phyloP scores from a whole-genome alignment of 2,329 filamentous ascomycete species.

The Microdochium bolleyi region DNA sequence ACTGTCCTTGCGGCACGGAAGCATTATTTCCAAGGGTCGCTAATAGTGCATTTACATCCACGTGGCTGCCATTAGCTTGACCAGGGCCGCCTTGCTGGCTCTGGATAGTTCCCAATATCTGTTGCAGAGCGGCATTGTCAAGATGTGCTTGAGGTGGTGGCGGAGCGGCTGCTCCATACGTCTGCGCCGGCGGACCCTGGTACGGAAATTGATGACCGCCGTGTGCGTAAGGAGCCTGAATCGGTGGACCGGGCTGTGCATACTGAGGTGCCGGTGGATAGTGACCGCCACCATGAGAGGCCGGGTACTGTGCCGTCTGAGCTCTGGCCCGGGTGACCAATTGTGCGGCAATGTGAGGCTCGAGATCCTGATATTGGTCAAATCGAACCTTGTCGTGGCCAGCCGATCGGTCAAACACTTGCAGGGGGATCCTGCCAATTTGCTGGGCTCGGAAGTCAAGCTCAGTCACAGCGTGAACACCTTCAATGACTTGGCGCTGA shows the following conservation, averaged over 20 bases:
- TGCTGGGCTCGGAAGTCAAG: constrained; percentile 63
- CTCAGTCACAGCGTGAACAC: constrained; percentile 77
- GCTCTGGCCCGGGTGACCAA: constrained; percentile 55
- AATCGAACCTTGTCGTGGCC: constrained; percentile 72
- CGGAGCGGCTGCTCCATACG: background rate
- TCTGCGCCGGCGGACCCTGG: constrained; percentile 5
- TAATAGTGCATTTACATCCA: constrained; percentile 16
- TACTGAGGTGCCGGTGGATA: constrained; percentile 4
- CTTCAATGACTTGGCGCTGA: constrained; percentile 77
- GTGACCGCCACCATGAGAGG: constrained; percentile 14
- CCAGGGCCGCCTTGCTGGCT: constrained; percentile 17
- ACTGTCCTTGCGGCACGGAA: constrained; percentile 15
- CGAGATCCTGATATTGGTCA: constrained; percentile 79
- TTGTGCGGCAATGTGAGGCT: constrained; percentile 70
- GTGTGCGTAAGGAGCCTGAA: constrained; percentile 17
- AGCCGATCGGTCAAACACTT: constrained; percentile 74
- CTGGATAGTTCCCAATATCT: constrained; percentile 23
- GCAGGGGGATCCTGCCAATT: constrained; percentile 67
- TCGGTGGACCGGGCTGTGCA: constrained; percentile 17
- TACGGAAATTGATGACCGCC: constrained; percentile 20
- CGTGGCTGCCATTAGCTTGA: constrained; percentile 17
- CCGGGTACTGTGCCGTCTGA: constrained; percentile 12
- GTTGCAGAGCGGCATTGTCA: constrained; percentile 22
- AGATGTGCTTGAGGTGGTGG: constrained; percentile 10
- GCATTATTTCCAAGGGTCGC: constrained; percentile 18